A percentile compares a stretch with the other conserved stretches of the same genome.
phyloP scores from a whole-genome alignment of 2,329 filamentous ascomycete genomes.

The Aspergillus viridinutans region DNA sequence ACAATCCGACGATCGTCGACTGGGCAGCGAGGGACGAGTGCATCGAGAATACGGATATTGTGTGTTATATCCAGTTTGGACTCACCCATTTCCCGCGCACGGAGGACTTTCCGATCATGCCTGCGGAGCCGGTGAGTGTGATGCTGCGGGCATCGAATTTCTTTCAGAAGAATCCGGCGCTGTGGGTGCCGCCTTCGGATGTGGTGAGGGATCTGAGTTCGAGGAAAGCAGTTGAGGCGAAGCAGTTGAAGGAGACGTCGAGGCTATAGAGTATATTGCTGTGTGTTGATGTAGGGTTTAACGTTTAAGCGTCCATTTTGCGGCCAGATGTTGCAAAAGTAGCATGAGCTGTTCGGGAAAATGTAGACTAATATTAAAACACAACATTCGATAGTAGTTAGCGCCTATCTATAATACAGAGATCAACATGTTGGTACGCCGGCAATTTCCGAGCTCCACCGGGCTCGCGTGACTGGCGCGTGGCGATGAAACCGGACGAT shows the following conservation, averaged over 20 bases:
- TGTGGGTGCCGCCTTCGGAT: slow-evolving; percentile 50
- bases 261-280: background rate
- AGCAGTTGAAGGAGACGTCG: background rate
- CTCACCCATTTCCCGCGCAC: slow-evolving; percentile 50
- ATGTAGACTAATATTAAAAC: too few species aligned
- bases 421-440: too few species aligned
- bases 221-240: background rate
- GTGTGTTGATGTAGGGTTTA: background rate
- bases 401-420: too few species aligned
- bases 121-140: slow-evolving; percentile 54
- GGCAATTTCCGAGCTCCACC: too few species aligned
- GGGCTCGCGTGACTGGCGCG: too few species aligned
- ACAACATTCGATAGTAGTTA: too few species aligned
- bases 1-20: slow-evolving; percentile 44
- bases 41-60: slow-evolving; percentile 54
- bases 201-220: background rate
- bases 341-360: too few species aligned
- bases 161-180: slow-evolving; percentile 54
- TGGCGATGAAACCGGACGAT: too few species aligned
- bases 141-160: slow-evolving; percentile 57
- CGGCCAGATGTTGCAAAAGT: too few species aligned
- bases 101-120: slow-evolving; percentile 59
- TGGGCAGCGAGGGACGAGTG: slow-evolving; percentile 44
- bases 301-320: too few species aligned
- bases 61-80: slow-evolving; percentile 55